phyloP scores from a whole-genome alignment of 345 rosid species.

The Crucihimalaya himalaica region DNA sequence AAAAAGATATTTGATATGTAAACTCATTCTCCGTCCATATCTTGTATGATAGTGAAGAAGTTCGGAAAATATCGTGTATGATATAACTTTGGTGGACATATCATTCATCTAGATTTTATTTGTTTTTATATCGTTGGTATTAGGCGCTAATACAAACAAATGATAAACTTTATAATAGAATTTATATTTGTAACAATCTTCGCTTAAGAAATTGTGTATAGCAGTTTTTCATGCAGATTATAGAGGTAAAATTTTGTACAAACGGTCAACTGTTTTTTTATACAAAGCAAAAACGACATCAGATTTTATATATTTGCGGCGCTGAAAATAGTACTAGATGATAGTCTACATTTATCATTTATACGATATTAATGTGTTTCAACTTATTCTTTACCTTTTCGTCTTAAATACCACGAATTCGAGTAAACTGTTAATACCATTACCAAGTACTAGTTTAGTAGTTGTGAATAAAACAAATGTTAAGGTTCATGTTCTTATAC shows the following conservation, averaged over 20 bases:
- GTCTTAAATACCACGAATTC: background rate
- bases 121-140: background rate
- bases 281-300: no score
- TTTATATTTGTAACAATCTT: background rate
- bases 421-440: background rate
- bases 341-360: background rate
- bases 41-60: background rate
- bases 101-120: no score
- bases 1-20: background rate
- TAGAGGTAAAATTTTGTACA: background rate
- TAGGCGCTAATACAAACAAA: constrained; percentile 1
- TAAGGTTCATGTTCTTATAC: background rate
- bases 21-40: background rate
- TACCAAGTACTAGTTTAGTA: background rate
- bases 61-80: no score
- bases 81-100: no score
- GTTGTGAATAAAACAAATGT: background rate
- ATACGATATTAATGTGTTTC: background rate
- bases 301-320: background rate
- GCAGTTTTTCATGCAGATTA: background rate
- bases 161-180: background rate
- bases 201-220: background rate
- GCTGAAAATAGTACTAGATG: background rate
- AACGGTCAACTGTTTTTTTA: background rate
- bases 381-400: background rate